phyloP scores from a whole-genome alignment of 257 asterid genomes.

The Linaria vulgaris region DNA sequence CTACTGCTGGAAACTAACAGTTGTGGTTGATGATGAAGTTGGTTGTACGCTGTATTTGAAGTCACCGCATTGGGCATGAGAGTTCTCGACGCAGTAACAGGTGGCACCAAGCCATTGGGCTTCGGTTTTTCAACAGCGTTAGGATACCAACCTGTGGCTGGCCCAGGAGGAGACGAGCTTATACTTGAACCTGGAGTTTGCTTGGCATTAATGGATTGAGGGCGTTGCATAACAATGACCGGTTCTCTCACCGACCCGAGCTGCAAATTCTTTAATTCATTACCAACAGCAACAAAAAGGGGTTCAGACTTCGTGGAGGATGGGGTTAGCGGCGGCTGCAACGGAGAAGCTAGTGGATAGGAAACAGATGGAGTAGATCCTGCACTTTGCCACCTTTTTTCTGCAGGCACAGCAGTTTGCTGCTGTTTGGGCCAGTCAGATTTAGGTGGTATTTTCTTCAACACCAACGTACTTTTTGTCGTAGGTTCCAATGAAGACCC shows the following conservation, averaged over 20 bases:
- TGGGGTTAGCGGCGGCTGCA: constrained; percentile 39
- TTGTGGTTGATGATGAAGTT: constrained; percentile 41
- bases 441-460: constrained; percentile 48
- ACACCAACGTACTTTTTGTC: constrained; percentile 38
- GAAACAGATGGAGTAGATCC: constrained; percentile 45
- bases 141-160: constrained; percentile 39
- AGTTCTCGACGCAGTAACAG: constrained; percentile 40
- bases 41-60: constrained; percentile 43
- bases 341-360: constrained; percentile 41
- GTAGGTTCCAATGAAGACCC: constrained; percentile 46
- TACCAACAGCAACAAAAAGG: constrained; percentile 36
- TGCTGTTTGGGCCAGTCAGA: constrained; percentile 53
- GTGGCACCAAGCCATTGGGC: constrained; percentile 42
- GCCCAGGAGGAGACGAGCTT: constrained; percentile 51
- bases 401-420: constrained; percentile 27
- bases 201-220: constrained; percentile 41
- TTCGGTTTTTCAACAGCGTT: constrained; percentile 34
- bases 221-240: constrained; percentile 53
- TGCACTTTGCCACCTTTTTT: constrained; percentile 2
- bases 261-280: constrained; percentile 61
- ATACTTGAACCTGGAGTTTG: constrained; percentile 41
- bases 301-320: constrained; percentile 46
- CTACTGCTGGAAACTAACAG: constrained; percentile 41
- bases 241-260: constrained; percentile 70
- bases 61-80: constrained; percentile 27